Evolutionary conservation across 2,329 filamentous ascomycete genomes (phyloP).

Genomic region (Xylariaceae sp.): DNA sequence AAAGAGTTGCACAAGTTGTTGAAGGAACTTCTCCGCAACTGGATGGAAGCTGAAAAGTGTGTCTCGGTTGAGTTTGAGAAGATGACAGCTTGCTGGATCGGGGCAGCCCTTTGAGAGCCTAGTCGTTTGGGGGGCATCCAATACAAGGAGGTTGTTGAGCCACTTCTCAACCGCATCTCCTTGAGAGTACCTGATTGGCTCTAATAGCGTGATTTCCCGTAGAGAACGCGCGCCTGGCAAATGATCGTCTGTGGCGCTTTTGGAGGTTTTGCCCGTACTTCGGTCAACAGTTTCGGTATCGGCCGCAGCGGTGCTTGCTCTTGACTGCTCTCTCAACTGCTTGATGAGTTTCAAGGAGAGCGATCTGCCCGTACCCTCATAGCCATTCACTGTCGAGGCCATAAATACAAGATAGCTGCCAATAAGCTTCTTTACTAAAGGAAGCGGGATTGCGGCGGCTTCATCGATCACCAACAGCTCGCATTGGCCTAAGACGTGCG

Average conservation of each 20-base stretch:
- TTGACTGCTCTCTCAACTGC: constrained; percentile 88
- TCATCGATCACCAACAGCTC: constrained; percentile 96
- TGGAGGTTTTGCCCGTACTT: constrained; percentile 66
- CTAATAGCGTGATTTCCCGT: constrained; percentile 84
- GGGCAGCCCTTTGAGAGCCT: constrained; percentile 74
- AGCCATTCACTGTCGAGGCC: constrained; percentile 98
- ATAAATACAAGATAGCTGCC: constrained; percentile 97
- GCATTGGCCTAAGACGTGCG: constrained; percentile 89
- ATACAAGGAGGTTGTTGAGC: constrained; percentile 88
- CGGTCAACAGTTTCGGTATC: constrained; percentile 66
- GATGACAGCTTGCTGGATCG: constrained; percentile 84
- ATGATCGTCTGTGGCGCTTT: constrained; percentile 50
- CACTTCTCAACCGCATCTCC: constrained; percentile 92
- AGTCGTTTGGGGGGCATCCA: constrained; percentile 83
- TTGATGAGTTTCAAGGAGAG: constrained; percentile 95
- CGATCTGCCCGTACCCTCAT: constrained; percentile 93
- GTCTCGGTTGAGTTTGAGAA: constrained; percentile 91
- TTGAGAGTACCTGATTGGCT: constrained; percentile 90
- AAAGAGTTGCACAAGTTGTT: constrained; percentile 97
- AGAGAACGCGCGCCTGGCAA: constrained; percentile 68
- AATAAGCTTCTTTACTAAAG: constrained; percentile 87
- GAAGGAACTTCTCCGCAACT: constrained; percentile 92
- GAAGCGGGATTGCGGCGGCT: constrained; percentile 90
- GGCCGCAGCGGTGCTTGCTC: constrained; percentile 51
- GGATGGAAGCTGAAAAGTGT: constrained; percentile 97